Base-by-base conservation (phyloP, 2,329 filamentous ascomycete species). In the Diaporthe citri region DNA sequence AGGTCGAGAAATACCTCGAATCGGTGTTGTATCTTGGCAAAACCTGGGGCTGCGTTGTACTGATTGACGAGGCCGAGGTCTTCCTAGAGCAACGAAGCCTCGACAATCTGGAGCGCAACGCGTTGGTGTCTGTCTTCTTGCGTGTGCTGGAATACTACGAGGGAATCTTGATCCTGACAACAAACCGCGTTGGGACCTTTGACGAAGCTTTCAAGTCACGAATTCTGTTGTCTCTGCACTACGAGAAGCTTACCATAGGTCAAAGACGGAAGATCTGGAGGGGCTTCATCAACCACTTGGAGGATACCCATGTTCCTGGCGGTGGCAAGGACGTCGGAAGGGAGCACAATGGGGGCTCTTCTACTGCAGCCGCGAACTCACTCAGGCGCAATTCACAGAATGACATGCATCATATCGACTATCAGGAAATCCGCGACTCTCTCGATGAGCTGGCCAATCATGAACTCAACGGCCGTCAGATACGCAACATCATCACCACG, bases 391-490 rank as follows among this genome's bases (percentile, higher is more conserved):
- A 12, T 9, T 2, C 43, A 0, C 43, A 51, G 12, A 5, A 7
- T 28, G 52, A 51, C 28, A 15, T 34, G 3, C 39, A 31, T 48
- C 41, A 39, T 0, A 66, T 76, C 25, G 59, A 71, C 28, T 70
- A 41, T 62, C 20, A 79, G 4, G 73, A 81, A 17, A 71, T 82
- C 12, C 59, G 69, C 1, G 43, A 22, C 48, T 48, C 79, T 4
- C 46, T 81, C 0, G 75, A 76, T 0, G 80, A 85, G 55, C 77
- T 87, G 20, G 81, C 83, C 1, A 69, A 75, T 7, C 77, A 83
- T 34, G 77, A 82, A 22, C 79, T 87, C 76, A 87, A 87, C 59
- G 85, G 85, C 2, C 78, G 84, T 4, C 82, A 87, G 78, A 86
- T 87, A 28, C 81, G 85, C 34, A 87, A 87, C 71, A 76, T 77